Base-by-base conservation (phyloP, 106 monocot species). In the Dioscorea zingiberensis region DNA sequence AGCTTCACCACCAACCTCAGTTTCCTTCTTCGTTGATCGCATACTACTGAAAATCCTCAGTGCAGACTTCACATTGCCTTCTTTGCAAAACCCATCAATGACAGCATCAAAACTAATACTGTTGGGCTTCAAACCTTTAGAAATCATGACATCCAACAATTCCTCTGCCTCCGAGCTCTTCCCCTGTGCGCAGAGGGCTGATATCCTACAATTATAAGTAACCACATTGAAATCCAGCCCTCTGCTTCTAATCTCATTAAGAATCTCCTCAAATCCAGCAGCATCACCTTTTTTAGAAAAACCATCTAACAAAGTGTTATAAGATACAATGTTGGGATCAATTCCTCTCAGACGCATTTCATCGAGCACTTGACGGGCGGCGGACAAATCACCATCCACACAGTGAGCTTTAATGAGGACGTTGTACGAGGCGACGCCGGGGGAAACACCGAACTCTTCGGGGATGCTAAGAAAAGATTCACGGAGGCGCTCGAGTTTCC, bases 121-220 rank as follows among this genome's bases (percentile, higher is more conserved):
- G 54, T 89, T 87, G 1, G 94, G 77, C 7, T 67, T 29, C 38
- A 90, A 24, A 1, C 70, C 72, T 3, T 68, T 82, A 15, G 68
- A 63, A 12, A 14, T 27, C 94, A 94, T 87, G 48, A 69, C 72
- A 54, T 94, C 86, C n/a, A 94, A 47, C 61, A 90, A 26, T 47
- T 81, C 85, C 66, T 73, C 83, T 2, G 94, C 94, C 25, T 82
- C 74, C 7, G 54, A 62, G 48, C 65, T 76, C 62, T 64, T 74
- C n/a, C 77, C 79, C 26, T 71, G 71, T 2, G 21, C 47, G 55
- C 87, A 92, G 13, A 82, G 76, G 22, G 49, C 32, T 1, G 75
- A 25, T 7, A 92, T 82, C 63, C 81, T 73, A 63, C 72, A 78
- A 25, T 84, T 82, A 56, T 72, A 92, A n/a, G 91, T 85, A 2